Evolutionary conservation across 805 yeast species (phyloP), one percentile per base, ranked within the genome.

Genomic region (Maudiozyma bulderi): DNA sequence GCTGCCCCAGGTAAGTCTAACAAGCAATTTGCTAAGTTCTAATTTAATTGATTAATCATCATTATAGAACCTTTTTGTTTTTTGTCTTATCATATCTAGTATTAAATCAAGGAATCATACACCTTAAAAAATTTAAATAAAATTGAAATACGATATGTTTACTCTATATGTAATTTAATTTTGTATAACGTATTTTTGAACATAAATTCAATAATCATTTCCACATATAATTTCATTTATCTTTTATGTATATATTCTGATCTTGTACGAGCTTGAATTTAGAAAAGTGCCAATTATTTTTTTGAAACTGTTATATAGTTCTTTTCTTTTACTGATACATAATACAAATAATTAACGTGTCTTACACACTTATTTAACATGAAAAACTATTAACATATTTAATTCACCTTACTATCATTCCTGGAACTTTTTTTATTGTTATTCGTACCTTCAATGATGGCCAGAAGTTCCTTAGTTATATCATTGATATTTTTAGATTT

Each of bases 1-100:
- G 78, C 89, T 70, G 82, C 93, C 73, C 77, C 81, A 67, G 86
- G 90, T 74, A 84, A 85, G 77, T 73, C 53, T 41, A 78, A 77
- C 82, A 93, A 93, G 86, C 88, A 87, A 80, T 93, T 93, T 83
- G 68, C 89, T 77, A 93, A 93, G 81, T 93, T 93, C 78, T 93
- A 91, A 87, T 66, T 49, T 28, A 43, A 44, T 13, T 20, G 32
- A 14, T 38, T 38, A n/a, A 39, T 29, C 20, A 5, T 20, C 20
- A 8, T 39, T 20, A 39, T 26, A 28, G 30, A 39, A 8, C 15
- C 20, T 15, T 26, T 26, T 10, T 39, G 29, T 14, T 39, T 10
- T 39, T 39, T 7, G 11, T 39, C 20, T 39, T 15, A 26, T 29
- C 30, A 11, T 28, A n/a, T 5, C 20, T 15, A 32, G 30, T 15